Conservation (phyloP, 345 rosid genomes). For the Gossypium stocksii region DNA sequence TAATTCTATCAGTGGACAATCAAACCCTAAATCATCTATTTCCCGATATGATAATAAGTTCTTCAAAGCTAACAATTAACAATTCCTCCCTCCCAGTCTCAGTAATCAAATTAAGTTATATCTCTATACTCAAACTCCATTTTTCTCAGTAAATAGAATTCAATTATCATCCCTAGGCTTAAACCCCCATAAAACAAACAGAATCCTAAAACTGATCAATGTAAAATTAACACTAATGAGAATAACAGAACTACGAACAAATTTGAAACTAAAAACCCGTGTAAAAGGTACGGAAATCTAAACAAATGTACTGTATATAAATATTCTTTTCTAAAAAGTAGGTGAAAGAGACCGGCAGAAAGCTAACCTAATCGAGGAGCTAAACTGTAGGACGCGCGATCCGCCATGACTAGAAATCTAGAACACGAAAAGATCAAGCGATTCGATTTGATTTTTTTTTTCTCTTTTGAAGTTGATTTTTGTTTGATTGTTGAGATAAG, state of each 20-base stretch:
- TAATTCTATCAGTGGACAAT: background rate
- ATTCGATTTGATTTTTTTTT: background rate
- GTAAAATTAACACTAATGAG: background rate
- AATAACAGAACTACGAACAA: background rate
- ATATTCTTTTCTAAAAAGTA: background rate
- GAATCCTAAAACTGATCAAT: background rate
- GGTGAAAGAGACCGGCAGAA: constrained; percentile 12
- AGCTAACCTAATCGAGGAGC: constrained; percentile 43
- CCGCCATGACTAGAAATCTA: constrained; percentile 30
- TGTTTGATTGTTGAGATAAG: constrained; percentile 7
- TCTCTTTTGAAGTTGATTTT: background rate
- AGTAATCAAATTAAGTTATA: background rate
- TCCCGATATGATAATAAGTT: background rate
- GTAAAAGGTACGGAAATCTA: background rate
- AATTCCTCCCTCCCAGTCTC: background rate
- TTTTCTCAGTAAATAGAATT: background rate
- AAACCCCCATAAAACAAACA: background rate
- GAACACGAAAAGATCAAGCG: constrained; percentile 9
- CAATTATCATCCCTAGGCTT: background rate
- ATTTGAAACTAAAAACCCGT: constrained; percentile 3
- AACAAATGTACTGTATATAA: background rate
- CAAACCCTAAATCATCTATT: constrained; percentile 7
- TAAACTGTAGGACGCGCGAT: constrained; percentile 38
- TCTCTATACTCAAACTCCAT: background rate
- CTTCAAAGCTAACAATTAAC: background rate